Evolutionary conservation across 805 yeast species (phyloP).

Genomic region (Candida insectorum): DNA sequence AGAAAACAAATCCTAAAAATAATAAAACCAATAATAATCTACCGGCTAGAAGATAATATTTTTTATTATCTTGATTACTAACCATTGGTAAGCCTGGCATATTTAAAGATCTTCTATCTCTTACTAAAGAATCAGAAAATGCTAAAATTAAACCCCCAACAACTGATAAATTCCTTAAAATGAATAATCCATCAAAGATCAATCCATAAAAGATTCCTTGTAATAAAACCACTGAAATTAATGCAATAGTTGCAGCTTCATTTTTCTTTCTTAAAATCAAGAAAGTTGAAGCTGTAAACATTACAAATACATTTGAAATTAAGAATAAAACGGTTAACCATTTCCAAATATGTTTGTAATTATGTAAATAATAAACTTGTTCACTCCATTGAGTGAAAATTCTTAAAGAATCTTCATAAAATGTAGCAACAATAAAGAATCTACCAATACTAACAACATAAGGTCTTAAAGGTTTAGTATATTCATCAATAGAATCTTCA

Average conservation of each 20-base stretch:
- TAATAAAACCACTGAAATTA: slow-evolving; percentile 66
- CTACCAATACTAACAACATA: slow-evolving; percentile 87
- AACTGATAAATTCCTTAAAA: slow-evolving; percentile 83
- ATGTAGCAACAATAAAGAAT: slow-evolving; percentile 87
- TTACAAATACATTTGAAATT: slow-evolving; percentile 56
- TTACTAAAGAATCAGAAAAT: slow-evolving; percentile 78
- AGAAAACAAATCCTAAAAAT: slow-evolving; percentile 79
- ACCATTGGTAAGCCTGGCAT: slow-evolving; percentile 78
- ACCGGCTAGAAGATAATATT: slow-evolving; percentile 83
- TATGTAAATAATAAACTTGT: slow-evolving; percentile 80
- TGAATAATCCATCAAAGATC: slow-evolving; percentile 73
- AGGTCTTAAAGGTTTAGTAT: slow-evolving; percentile 56
- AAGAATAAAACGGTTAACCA: slow-evolving; percentile 76
- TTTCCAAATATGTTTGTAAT: slow-evolving; percentile 74
- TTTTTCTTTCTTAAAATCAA: slow-evolving; percentile 68
- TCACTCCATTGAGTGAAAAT: slow-evolving; percentile 86
- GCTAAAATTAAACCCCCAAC: slow-evolving; percentile 91
- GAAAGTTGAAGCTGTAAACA: slow-evolving; percentile 70
- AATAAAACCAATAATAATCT: slow-evolving; percentile 79
- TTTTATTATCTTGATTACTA: slow-evolving; percentile 68
- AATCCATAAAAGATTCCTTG: slow-evolving; percentile 91
- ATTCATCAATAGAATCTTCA: slow-evolving; percentile 52
- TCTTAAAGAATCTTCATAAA: slow-evolving; percentile 83
- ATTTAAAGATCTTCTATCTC: slow-evolving; percentile 61
- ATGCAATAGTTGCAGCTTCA: slow-evolving; percentile 64